Percentiles rank a stretch among this genome's conserved stretches.
phyloP scores from a whole-genome alignment of 441 rosid genomes.

The Syzygium syzygioides region DNA sequence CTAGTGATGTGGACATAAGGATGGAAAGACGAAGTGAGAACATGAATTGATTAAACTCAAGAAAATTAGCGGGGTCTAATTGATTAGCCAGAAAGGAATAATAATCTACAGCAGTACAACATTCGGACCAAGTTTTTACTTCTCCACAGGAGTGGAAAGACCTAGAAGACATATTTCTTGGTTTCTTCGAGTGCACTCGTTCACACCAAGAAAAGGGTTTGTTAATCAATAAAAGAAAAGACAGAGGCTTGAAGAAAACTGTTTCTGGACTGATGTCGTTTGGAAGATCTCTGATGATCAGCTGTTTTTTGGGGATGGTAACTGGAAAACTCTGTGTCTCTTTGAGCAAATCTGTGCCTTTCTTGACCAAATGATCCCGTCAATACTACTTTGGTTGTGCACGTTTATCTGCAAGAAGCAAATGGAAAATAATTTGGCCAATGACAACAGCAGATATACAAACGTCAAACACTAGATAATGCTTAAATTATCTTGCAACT shows the following conservation, averaged over 20 bases:
- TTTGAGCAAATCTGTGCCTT: background rate
- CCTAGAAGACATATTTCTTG: background rate
- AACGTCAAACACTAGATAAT: rapidly evolving
- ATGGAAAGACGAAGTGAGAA: background rate
- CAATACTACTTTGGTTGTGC: background rate
- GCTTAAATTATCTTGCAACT: background rate
- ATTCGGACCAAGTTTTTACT: background rate
- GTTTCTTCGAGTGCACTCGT: background rate
- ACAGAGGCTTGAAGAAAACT: background rate
- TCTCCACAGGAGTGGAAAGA: background rate
- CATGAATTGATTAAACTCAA: background rate
- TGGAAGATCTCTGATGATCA: background rate
- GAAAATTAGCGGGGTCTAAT: background rate
- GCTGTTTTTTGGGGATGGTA: too few relatives aligned
- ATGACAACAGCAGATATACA: background rate
- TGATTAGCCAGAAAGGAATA: background rate
- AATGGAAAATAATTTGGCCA: background rate
- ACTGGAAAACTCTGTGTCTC: background rate
- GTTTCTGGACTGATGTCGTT: background rate
- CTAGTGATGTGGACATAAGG: background rate
- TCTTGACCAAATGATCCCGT: background rate
- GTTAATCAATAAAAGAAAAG: background rate
- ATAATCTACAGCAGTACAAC: background rate
- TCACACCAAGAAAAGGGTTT: background rate
- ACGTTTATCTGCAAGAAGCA: background rate